These are phyloP conservation scores for Epichloe aotearoae DNA, from an alignment of 2,329 filamentous ascomycete species.

Conservation along the genomic window DNA sequence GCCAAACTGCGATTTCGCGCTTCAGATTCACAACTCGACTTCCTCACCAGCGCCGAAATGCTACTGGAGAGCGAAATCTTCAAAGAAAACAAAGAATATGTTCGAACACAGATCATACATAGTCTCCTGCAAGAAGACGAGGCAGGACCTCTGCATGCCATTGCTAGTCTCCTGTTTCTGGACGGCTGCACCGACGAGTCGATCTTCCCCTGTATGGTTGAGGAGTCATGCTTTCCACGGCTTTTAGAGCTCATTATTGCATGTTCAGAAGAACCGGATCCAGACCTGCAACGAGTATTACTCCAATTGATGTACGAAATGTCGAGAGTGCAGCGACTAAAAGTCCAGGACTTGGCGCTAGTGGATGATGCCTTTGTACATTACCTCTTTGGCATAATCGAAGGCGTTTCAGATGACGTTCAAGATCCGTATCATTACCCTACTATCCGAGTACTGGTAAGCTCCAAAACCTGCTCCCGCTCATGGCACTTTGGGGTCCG, in stretches of 20 bases:
- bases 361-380: slow-evolving; percentile 72
- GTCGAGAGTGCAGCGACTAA: slow-evolving; percentile 78
- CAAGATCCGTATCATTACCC: slow-evolving; percentile 93
- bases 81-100: slow-evolving; percentile 62
- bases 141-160: slow-evolving; percentile 62
- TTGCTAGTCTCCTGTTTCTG: slow-evolving; percentile 72
- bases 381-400: slow-evolving; percentile 76
- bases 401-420: slow-evolving; percentile 72
- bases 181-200: slow-evolving; percentile 69
- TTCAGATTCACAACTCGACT: slow-evolving; percentile 62
- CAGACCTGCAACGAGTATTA: slow-evolving; percentile 63
- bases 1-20: slow-evolving; percentile 64
- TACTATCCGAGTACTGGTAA: slow-evolving; percentile 80
- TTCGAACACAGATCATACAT: slow-evolving; percentile 85
- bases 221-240: slow-evolving; percentile 70
- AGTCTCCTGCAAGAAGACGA: slow-evolving; percentile 80
- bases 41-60: slow-evolving; percentile 66
- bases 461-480: slow-evolving; percentile 17
- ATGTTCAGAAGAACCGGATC: slow-evolving; percentile 50
- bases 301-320: slow-evolving; percentile 93
- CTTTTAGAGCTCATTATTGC: slow-evolving; percentile 69
- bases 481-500: background rate
- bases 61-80: slow-evolving; percentile 69
- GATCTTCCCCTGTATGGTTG: slow-evolving; percentile 77
- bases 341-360: slow-evolving; percentile 59